These are phyloP conservation scores for Phlebopus sp. DNA, from an alignment of 1,284 basidiomycete genomes.

Conservation along the genomic window DNA sequence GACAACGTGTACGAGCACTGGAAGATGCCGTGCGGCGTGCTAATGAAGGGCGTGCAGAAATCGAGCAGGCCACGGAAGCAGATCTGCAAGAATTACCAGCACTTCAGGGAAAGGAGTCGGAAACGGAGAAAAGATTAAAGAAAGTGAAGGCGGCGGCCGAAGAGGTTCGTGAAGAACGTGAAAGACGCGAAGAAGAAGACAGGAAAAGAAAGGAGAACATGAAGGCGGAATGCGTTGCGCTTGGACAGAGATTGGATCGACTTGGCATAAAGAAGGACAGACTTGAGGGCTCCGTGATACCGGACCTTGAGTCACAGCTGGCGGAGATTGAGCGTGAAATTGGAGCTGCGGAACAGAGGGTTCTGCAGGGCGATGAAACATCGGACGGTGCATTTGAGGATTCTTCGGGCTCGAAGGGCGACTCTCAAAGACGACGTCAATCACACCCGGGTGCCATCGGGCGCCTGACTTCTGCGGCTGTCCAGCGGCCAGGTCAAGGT, in stretches of 20 bases:
- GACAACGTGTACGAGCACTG: conserved; percentile 72
- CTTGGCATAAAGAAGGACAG: conserved; percentile 52
- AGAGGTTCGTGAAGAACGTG: conserved; percentile 42
- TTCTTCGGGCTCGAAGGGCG: conserved; percentile 9
- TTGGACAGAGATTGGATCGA: conserved; percentile 52
- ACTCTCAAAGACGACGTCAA: conserved; percentile 22
- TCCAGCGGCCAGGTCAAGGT: conserved; percentile 15
- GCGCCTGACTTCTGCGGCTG: conserved; percentile 12
- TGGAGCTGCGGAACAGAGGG: conserved; percentile 36
- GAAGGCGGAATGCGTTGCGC: conserved; percentile 43
- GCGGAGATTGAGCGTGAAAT: conserved; percentile 48
- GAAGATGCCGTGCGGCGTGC: conserved; percentile 75
- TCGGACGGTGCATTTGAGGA: conserved; percentile 18
- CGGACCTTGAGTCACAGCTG: conserved; percentile 56
- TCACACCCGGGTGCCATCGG: conserved; percentile 31
- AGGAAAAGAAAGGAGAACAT: conserved; percentile 58
- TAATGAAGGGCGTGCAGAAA: conserved; percentile 53
- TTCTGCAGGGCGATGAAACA: conserved; percentile 13
- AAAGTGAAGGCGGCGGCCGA: conserved; percentile 38
- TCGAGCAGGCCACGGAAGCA: conserved; percentile 47
- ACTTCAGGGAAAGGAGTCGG: conserved; percentile 48
- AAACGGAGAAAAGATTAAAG: conserved; percentile 40
- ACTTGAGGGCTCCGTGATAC: conserved; percentile 45
- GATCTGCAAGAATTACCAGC: conserved; percentile 53
- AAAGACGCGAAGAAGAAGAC: conserved; percentile 53